phyloP scores from a whole-genome alignment of 108 stramenopile genomes.

The Skeletonema costatum region DNA sequence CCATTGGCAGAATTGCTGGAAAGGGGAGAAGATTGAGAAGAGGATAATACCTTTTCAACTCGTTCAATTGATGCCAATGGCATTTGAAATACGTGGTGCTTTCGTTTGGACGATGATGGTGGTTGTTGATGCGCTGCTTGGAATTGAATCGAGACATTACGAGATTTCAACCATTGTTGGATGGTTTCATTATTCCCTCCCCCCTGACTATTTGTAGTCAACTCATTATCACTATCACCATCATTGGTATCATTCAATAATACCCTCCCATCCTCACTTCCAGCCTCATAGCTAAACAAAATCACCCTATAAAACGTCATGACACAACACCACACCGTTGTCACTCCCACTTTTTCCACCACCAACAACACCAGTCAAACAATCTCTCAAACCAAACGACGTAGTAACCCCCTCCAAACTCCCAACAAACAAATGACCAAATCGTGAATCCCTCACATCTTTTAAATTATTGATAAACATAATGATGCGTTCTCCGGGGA shows the following conservation, averaged over 20 bases:
- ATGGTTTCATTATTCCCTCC: not conserved
- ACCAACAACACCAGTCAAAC: slow-evolving; percentile 2
- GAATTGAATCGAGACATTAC: slow-evolving; percentile 47
- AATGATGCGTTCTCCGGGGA: slow-evolving; percentile 78
- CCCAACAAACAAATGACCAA: slow-evolving; percentile 26
- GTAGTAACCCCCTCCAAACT: slow-evolving; percentile 4
- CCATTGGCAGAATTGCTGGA: not conserved
- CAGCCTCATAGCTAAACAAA: slow-evolving; percentile 59
- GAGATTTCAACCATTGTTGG: slow-evolving; percentile 39
- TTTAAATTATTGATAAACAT: slow-evolving; percentile 76
- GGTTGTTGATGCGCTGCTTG: slow-evolving; percentile 28
- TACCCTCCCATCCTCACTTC: slow-evolving; percentile 24
- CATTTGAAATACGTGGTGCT: slow-evolving; percentile 67
- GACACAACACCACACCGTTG: slow-evolving; percentile 80
- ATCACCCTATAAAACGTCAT: slow-evolving; percentile 84
- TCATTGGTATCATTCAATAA: slow-evolving; percentile 19
- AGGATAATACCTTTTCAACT: slow-evolving; percentile 66
- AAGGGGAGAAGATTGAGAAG: slow-evolving; percentile 34
- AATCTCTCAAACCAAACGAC: not conserved
- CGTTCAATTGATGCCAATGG: slow-evolving; percentile 83
- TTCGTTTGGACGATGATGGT: slow-evolving; percentile 20
- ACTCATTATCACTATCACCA: not conserved
- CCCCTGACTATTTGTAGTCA: not conserved
- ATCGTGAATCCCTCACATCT: slow-evolving; percentile 70
- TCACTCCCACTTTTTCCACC: not conserved